A percentile compares a stretch with the other conserved stretches of the same genome.
phyloP scores from a whole-genome alignment of 2,329 filamentous ascomycete species.

The Pseudogymnoascus verrucosus region DNA sequence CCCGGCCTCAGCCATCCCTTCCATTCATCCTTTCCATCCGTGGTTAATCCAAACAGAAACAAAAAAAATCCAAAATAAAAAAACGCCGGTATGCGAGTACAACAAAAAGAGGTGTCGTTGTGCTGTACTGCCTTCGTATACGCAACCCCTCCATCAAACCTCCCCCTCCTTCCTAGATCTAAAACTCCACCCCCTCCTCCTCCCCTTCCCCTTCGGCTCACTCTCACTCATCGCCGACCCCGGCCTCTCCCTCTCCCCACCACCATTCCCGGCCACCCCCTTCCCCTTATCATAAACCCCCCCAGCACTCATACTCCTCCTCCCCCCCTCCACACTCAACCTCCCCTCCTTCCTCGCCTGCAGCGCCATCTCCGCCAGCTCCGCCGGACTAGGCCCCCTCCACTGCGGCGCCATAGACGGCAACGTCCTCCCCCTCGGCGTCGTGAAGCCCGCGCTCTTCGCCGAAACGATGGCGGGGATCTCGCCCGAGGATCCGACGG shows the following conservation, averaged over 20 bases:
- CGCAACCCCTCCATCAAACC: neutral
- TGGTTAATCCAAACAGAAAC: neutral
- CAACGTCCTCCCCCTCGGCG: neutral
- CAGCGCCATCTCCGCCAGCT: constrained; percentile 15
- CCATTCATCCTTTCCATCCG: neutral
- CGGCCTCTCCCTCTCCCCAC: neutral
- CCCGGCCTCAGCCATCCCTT: neutral
- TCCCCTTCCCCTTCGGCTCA: neutral
- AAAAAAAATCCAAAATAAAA: neutral
- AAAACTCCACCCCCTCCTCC: neutral
- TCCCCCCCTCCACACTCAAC: neutral
- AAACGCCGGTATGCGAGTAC: neutral
- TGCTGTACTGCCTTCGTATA: neutral
- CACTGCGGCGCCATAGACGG: constrained; percentile 1
- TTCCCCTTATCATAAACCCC: neutral
- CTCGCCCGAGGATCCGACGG: neutral
- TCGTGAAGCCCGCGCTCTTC: neutral
- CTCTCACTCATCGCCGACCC: neutral
- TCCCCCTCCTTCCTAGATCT: neutral
- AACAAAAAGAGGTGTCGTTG: neutral
- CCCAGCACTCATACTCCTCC: neutral
- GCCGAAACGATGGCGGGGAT: neutral
- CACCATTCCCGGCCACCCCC: too few relatives aligned
- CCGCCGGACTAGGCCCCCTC: constrained; percentile 12
- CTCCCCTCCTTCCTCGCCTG: neutral